These are phyloP conservation scores for Hyaloscypha variabilis DNA, from an alignment of 495 filamentous ascomycete genomes.

Conservation along the genomic window DNA sequence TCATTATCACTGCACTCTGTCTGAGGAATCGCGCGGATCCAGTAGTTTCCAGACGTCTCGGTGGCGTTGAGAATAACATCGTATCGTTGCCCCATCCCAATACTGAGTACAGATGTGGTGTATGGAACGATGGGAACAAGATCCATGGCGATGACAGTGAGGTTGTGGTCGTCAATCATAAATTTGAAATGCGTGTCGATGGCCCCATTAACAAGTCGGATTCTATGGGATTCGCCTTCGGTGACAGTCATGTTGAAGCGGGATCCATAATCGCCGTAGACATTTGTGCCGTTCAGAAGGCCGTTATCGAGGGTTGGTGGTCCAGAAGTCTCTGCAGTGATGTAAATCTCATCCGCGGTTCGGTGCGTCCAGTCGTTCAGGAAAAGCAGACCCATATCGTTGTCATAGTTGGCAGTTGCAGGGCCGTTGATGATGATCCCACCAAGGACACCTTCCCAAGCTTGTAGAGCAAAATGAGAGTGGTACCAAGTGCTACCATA, in stretches of 20 bases:
- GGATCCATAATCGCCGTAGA: slow-evolving; percentile 14
- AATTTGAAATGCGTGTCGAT: slow-evolving; percentile 23
- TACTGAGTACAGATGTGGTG: background rate
- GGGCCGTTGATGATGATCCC: slow-evolving; percentile 51
- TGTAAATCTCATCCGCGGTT: slow-evolving; percentile 42
- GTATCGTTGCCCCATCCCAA: slow-evolving; percentile 44
- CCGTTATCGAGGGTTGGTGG: slow-evolving; percentile 47
- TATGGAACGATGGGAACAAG: slow-evolving; percentile 6
- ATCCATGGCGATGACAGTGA: slow-evolving; percentile 9
- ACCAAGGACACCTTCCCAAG: slow-evolving; percentile 58
- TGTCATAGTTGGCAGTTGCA: slow-evolving; percentile 41
- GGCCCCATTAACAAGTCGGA: slow-evolving; percentile 50
- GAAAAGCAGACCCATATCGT: slow-evolving; percentile 31
- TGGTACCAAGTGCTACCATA: slow-evolving; percentile 49
- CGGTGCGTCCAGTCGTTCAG: slow-evolving; percentile 37
- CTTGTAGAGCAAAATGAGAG: slow-evolving; percentile 44
- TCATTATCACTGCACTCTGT: slow-evolving; percentile 44
- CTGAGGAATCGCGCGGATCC: slow-evolving; percentile 48
- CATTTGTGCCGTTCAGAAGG: slow-evolving; percentile 55
- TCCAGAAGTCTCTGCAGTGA: slow-evolving; percentile 37
- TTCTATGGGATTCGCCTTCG: slow-evolving; percentile 40
- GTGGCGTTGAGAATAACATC: slow-evolving; percentile 54
- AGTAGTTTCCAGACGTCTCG: slow-evolving; percentile 34
- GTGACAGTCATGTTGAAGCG: slow-evolving; percentile 37
- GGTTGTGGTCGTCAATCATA: slow-evolving; percentile 26